Percentiles rank a stretch among this genome's conserved stretches.
Conservation (phyloP, 2,329 filamentous ascomycete species). For the Pseudomassariella vexata region DNA sequence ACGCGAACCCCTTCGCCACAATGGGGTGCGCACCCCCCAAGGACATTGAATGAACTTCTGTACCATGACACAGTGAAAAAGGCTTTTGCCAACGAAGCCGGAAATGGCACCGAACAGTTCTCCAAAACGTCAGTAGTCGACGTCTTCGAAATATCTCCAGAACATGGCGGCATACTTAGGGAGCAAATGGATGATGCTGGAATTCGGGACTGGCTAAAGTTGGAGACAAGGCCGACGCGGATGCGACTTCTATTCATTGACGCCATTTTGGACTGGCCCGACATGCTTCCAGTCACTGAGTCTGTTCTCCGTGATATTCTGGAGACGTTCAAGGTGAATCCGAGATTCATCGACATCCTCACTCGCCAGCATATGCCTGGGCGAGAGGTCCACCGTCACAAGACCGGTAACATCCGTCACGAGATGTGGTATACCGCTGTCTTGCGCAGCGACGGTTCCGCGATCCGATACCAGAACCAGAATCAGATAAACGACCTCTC, state of each 20-base stretch:
- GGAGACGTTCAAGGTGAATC: background rate
- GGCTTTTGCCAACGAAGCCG: conserved; percentile 2
- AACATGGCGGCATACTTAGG: background rate
- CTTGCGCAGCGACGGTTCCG: conserved; percentile 2
- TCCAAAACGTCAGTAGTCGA: conserved; percentile 2
- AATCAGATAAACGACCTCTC: conserved; percentile 3
- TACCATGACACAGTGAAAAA: conserved; percentile 5
- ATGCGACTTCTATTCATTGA: conserved; percentile 6
- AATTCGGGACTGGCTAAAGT: conserved; percentile 3
- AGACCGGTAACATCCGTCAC: background rate
- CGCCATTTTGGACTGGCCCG: conserved; percentile 3
- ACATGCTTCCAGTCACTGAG: conserved; percentile 4
- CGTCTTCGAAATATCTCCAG: conserved; percentile 3
- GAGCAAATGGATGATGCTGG: conserved; percentile 1
- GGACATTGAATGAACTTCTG: background rate
- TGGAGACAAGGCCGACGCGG: background rate
- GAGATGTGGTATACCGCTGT: conserved; percentile 7
- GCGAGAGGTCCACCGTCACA: background rate
- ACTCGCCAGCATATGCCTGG: conserved; percentile 7
- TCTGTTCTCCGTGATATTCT: background rate
- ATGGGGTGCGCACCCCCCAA: background rate
- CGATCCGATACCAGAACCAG: background rate
- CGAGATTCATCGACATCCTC: conserved; percentile 5
- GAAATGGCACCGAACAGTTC: conserved; percentile 3
- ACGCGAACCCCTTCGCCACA: background rate